Conservation (phyloP, 345 rosid genomes). For the Salix viminalis region DNA sequence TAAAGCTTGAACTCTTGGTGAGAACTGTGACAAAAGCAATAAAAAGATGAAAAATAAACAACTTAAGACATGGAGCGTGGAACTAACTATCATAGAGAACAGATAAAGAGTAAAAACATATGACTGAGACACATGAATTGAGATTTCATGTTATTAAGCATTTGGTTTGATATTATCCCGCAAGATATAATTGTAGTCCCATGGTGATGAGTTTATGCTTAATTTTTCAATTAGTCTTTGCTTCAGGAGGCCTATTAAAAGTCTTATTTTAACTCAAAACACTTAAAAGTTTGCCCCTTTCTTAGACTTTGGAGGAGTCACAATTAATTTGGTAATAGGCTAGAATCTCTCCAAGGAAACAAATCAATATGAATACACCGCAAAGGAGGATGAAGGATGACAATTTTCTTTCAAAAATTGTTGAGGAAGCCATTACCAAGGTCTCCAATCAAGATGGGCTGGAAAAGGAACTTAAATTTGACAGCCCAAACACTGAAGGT, state of each 20-base stretch:
- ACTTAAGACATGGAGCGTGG: neutral
- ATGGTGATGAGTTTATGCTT: neutral
- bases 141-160: neutral
- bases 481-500: neutral
- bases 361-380: neutral
- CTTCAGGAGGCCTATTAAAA: neutral
- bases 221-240: neutral
- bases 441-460: constrained; percentile 16
- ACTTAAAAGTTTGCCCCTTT: neutral
- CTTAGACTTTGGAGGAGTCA: neutral
- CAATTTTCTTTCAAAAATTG: neutral
- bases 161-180: neutral
- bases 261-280: neutral
- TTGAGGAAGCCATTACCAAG: neutral
- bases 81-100: neutral
- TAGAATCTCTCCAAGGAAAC: constrained; percentile 4
- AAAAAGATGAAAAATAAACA: neutral
- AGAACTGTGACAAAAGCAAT: neutral
- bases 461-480: constrained; percentile 7
- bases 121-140: neutral
- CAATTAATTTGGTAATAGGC: constrained; percentile 4
- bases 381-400: neutral
- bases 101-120: neutral
- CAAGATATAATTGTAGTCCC: neutral
- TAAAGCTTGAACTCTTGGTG: neutral